These are phyloP conservation scores for Clonostachys chloroleuca DNA, from an alignment of 2,329 filamentous ascomycete genomes.

Conservation along the genomic window DNA sequence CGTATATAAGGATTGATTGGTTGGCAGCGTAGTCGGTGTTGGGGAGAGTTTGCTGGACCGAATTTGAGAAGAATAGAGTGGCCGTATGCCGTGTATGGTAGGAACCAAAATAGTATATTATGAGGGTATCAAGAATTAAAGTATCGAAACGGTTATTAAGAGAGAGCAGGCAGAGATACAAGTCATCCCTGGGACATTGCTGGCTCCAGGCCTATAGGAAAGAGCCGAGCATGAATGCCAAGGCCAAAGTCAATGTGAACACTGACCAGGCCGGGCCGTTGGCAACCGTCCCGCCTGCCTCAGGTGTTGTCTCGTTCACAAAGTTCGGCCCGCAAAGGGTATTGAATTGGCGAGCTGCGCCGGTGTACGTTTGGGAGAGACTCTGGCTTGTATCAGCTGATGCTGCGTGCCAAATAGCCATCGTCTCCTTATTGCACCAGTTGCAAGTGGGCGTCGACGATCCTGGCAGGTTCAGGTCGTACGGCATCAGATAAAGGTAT, in stretches of 20 bases:
- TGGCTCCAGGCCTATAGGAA: neutral
- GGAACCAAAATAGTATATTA: too few relatives aligned
- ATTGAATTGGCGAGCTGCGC: constrained; percentile 71
- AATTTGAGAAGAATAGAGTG: too few relatives aligned
- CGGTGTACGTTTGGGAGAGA: constrained; percentile 64
- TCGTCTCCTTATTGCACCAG: constrained; percentile 71
- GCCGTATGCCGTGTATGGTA: too few relatives aligned
- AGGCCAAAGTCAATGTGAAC: neutral
- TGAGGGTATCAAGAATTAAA: too few relatives aligned
- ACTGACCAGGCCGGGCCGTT: neutral
- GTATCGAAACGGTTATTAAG: too few relatives aligned
- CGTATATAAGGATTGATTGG: too few relatives aligned
- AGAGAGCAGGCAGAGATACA: too few relatives aligned
- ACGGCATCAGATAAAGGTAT: constrained; percentile 81
- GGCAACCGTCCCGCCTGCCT: constrained; percentile 10
- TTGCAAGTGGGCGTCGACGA: constrained; percentile 70
- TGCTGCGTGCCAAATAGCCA: constrained; percentile 73
- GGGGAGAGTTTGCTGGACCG: too few relatives aligned
- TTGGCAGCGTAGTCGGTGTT: too few relatives aligned
- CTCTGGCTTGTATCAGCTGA: constrained; percentile 62
- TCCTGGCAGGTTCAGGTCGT: constrained; percentile 67
- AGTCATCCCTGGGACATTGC: too few relatives aligned
- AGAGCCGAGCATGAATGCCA: neutral
- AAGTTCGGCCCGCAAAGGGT: constrained; percentile 54
- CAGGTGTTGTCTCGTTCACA: constrained; percentile 50